Base-by-base conservation (phyloP, 2,329 filamentous ascomycete species). In the Talaromyces amestolkiae region DNA sequence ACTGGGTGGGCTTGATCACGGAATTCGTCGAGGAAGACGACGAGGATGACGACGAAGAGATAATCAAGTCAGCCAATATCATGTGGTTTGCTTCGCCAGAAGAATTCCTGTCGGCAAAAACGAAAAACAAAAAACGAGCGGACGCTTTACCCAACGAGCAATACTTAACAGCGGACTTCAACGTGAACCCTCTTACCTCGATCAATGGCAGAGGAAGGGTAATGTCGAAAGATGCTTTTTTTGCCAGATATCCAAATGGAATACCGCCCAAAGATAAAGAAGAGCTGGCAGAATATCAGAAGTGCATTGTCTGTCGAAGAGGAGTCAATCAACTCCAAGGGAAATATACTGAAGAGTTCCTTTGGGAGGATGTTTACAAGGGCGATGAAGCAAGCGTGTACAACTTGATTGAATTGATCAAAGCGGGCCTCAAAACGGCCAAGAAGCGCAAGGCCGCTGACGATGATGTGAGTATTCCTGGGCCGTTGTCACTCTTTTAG, bases 1-100 rank as follows among this genome's bases (percentile, higher is more conserved):
- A 93, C 11, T 99, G 95, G 93, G 91, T 96, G 2, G 95, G 92
- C 39, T 88, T 99, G 68, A 90, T 97, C 61, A 90, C 89, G 72
- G 89, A 91, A 51, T 97, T 99, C 70, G 75, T 89, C 45, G 88
- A 94, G 54, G 86, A 89, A 37, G 88, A 90, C 54, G 85, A 91
- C 22, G 88, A 90, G 13, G 89, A 87, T 3, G 86, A 90, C 51
- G 76, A 82, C 37, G 73, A 70, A 19, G 71, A 73, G 53, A 53
- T 73, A 33, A 62, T 79, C 69, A 97, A 92, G 82, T 88, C 89
- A 31, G 94, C 91, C 64, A 91, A 90, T 68, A 95, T 99, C 74
- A 89, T 97, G 85, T 99, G 95, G 95, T 97, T 99, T 75, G 79
- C 79, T 24, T 93, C 91, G 0, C 92, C 91, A 0, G 91, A 96